phyloP scores from a whole-genome alignment of 805 yeast species.

The Scheffersomyces coipomensis region DNA sequence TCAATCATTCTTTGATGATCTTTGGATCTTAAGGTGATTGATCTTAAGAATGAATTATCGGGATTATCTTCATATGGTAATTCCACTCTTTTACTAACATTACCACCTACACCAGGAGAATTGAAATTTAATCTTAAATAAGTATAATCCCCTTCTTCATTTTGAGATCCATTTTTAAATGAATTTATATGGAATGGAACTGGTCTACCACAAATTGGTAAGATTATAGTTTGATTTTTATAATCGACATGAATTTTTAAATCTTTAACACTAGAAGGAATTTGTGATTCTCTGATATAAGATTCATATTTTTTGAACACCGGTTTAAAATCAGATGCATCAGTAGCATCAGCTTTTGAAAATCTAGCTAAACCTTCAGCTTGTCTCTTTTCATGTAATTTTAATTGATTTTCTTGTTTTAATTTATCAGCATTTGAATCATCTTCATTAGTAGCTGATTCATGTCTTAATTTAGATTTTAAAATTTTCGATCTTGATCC shows the following conservation, averaged over 20 bases:
- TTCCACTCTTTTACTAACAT: slow-evolving; percentile 67
- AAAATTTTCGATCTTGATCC: slow-evolving; percentile 61
- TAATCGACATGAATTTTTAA: slow-evolving; percentile 83
- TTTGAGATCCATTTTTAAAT: slow-evolving; percentile 90
- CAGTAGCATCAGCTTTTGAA: slow-evolving; percentile 73
- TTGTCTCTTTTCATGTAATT: slow-evolving; percentile 80
- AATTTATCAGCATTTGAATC: slow-evolving; percentile 63
- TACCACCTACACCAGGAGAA: slow-evolving; percentile 86
- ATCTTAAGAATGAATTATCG: slow-evolving; percentile 81
- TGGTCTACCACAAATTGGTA: slow-evolving; percentile 93
- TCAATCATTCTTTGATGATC: slow-evolving; percentile 91
- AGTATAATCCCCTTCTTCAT: slow-evolving; percentile 94
- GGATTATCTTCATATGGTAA: slow-evolving; percentile 89
- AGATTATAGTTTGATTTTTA: slow-evolving; percentile 81
- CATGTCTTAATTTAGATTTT: slow-evolving; percentile 77
- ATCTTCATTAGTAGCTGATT: slow-evolving; percentile 70
- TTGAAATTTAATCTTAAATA: slow-evolving; percentile 87
- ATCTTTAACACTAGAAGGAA: slow-evolving; percentile 80
- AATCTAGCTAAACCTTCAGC: slow-evolving; percentile 83
- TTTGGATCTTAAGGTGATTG: slow-evolving; percentile 82
- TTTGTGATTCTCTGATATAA: slow-evolving; percentile 88
- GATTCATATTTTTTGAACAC: slow-evolving; percentile 94
- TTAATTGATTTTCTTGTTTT: slow-evolving; percentile 78
- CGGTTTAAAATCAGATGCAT: slow-evolving; percentile 58
- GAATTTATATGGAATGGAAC: slow-evolving; percentile 97